These are phyloP conservation scores for Piper betle DNA, from an alignment of 164 flowering plant genomes.

Conservation along the genomic window DNA sequence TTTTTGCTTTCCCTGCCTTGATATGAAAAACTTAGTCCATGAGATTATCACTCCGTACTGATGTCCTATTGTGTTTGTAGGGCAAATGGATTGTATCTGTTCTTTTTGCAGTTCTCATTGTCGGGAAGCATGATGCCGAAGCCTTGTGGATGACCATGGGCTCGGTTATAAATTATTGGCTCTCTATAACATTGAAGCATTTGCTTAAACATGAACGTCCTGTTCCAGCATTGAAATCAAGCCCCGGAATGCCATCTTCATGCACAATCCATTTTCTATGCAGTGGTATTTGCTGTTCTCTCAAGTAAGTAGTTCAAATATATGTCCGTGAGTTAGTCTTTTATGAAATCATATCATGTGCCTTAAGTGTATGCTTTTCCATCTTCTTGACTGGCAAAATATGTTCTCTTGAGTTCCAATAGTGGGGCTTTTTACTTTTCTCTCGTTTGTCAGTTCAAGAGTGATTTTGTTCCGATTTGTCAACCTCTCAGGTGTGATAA, in stretches of 20 bases:
- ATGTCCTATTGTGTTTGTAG: constrained; percentile 23
- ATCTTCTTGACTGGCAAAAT: too few relatives aligned
- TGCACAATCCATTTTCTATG: constrained; percentile 63
- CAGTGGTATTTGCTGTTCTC: constrained; percentile 18
- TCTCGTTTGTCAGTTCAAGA: too few relatives aligned
- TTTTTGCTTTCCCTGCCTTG: not conserved
- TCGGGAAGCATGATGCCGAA: constrained; percentile 76
- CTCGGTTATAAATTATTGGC: constrained; percentile 36
- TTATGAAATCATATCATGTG: too few relatives aligned
- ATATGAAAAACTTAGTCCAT: not conserved
- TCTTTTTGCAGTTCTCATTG: constrained; percentile 31
- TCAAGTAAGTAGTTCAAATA: constrained; percentile 31
- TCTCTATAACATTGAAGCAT: constrained; percentile 47
- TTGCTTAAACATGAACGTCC: constrained; percentile 74
- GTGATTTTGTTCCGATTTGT: too few relatives aligned
- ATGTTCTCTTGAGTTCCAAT: too few relatives aligned
- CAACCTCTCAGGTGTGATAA: too few relatives aligned
- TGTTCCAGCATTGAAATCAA: constrained; percentile 28
- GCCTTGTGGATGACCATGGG: constrained; percentile 69
- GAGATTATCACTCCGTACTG: not conserved
- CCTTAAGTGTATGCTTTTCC: too few relatives aligned
- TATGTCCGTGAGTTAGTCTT: too few relatives aligned
- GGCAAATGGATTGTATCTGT: constrained; percentile 83
- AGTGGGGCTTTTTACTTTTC: too few relatives aligned
- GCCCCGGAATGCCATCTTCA: constrained; percentile 91